These are phyloP conservation scores for Eugenia klotzschiana DNA, from an alignment of 441 rosid species.

Conservation along the genomic window DNA sequence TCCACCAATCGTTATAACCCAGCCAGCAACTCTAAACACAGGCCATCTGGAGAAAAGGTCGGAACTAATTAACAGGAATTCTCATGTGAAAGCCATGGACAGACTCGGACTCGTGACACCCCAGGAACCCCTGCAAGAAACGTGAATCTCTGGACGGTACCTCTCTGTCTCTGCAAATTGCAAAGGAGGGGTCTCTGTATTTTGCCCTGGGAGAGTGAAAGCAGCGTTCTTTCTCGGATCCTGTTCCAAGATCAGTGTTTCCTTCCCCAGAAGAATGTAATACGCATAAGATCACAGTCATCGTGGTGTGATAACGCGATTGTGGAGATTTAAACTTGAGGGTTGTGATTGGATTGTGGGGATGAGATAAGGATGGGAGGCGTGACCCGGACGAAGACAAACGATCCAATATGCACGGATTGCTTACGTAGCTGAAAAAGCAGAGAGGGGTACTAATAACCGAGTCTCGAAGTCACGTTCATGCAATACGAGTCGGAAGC, in stretches of 20 bases:
- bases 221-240: background rate
- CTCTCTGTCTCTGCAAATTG: background rate
- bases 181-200: background rate
- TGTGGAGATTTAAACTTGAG: background rate
- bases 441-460: background rate
- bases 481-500: background rate
- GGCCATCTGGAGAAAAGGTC: background rate
- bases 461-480: background rate
- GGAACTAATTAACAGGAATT: background rate
- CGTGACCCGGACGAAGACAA: background rate
- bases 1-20: background rate
- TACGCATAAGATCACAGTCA: background rate
- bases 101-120: background rate
- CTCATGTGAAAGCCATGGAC: background rate
- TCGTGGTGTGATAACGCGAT: background rate
- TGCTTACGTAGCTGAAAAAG: background rate
- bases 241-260: background rate
- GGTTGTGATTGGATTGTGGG: background rate
- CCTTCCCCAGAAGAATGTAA: background rate
- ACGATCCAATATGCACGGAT: background rate
- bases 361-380: background rate
- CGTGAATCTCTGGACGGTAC: background rate
- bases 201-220: background rate
- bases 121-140: background rate
- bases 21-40: background rate